Evolutionary conservation across 2,329 filamentous ascomycete genomes (phyloP), one percentile per base, ranked within the genome.

Genomic region (Monilinia fructigena): DNA sequence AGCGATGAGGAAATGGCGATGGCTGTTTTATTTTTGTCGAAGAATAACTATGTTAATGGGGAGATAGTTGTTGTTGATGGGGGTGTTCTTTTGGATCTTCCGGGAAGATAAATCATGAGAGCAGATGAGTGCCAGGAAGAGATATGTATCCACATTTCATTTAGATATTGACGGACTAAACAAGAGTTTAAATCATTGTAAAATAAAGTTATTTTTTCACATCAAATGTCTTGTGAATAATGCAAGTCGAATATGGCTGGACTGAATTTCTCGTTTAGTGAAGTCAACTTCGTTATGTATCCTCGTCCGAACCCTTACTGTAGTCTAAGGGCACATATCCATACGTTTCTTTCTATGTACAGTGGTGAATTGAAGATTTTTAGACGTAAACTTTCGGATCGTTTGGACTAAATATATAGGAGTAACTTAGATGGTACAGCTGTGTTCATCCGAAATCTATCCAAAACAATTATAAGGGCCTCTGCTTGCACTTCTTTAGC

Each of bases 1-100:
- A 81, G 48, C 83, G 71, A 72, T 66, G 68, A 72, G 64, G 71
- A 87, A 70, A 86, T 87, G 80, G 85, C 82, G 0, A 80, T 80
- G 61, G 82, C 82, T 0, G 79, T 86, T 6, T 74, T 88, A 28
- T 86, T 83, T 67, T 77, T 81, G 45, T 80, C 80, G 23, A 74
- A 73, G 62, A 78, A 79, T 53, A 76, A 75, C 69, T 79, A 79
- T 66, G 70, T 79, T 23, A 77, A 76, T 61, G 77, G 77, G 0
- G 76, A 78, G 70, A 74, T 76, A 23, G 69, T 79, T 58, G 78
- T 80, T 0, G 81, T 86, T 18, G 83, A 86, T 71, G 83, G 84
- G 4, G 83, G 83, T 47, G 70, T 85, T 70, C 73, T 81, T 12
- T 56, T 74, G 38, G 72, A 74, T 45, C 66, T 82, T 26, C 72